Percentiles rank a stretch among this genome's conserved stretches.
These are phyloP conservation scores for Achaetomiella virescens DNA, from an alignment of 495 filamentous ascomycete genomes.

Conservation along the genomic window DNA sequence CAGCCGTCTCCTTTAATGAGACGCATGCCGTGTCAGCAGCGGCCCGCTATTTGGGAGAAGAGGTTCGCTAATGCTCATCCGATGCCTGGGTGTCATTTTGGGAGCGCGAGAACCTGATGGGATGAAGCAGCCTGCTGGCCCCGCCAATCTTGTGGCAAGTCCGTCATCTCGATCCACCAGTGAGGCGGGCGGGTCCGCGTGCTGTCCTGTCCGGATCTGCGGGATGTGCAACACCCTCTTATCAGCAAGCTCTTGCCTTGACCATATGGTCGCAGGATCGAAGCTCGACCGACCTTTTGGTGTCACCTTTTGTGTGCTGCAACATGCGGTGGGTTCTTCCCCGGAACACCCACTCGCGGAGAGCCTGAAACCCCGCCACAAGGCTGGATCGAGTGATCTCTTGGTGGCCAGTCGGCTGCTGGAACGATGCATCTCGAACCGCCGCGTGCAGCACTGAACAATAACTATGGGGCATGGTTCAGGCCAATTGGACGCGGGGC, in stretches of 20 bases:
- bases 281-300: background rate
- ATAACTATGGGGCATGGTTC: constrained; percentile 3
- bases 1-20: constrained; percentile 17
- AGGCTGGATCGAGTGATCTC: constrained; percentile 12
- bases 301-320: too few species aligned
- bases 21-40: constrained; percentile 12
- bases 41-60: constrained; percentile 3
- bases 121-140: too few species aligned
- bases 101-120: too few species aligned
- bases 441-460: constrained; percentile 18
- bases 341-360: too few species aligned
- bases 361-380: too few species aligned
- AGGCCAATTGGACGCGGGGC: constrained; percentile 22
- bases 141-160: background rate
- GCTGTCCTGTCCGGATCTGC: constrained; percentile 6
- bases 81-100: too few species aligned
- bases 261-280: background rate
- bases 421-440: constrained; percentile 27
- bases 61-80: too few species aligned
- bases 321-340: too few species aligned
- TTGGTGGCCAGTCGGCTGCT: constrained; percentile 23
- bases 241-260: background rate
- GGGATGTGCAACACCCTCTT: background rate
- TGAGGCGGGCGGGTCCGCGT: background rate
- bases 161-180: background rate